phyloP scores from a whole-genome alignment of 2,329 filamentous ascomycete genomes.

The Penicillium sp. region DNA sequence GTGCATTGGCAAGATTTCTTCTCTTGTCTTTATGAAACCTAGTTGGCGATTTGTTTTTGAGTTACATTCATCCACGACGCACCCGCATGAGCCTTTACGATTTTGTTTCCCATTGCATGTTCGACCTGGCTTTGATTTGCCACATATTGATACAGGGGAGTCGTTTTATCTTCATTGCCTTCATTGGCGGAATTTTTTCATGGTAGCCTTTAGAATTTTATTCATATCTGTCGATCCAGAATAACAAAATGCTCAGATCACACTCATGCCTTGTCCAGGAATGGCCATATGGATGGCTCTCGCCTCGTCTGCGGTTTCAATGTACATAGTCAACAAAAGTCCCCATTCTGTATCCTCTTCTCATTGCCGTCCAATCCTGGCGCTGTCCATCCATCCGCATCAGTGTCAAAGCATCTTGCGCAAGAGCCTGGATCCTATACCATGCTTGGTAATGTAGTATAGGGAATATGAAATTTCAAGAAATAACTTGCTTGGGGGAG shows the following conservation, averaged over 20 bases:
- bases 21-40: neutral
- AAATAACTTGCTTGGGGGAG: too few species aligned
- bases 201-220: too few species aligned
- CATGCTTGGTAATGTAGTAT: slow-evolving; percentile 33
- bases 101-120: slow-evolving; percentile 21
- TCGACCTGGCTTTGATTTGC: slow-evolving; percentile 12
- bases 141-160: neutral
- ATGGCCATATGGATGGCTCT: too few species aligned
- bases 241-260: too few species aligned
- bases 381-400: slow-evolving; percentile 37
- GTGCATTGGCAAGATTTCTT: neutral
- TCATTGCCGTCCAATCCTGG: slow-evolving; percentile 30
- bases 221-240: too few species aligned
- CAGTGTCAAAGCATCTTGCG: slow-evolving; percentile 29
- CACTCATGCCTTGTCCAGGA: too few species aligned
- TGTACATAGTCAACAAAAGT: slow-evolving; percentile 25
- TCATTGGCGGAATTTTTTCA: slow-evolving; percentile 13
- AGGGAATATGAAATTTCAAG: too few species aligned
- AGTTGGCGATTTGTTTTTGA: slow-evolving; percentile 10
- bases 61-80: slow-evolving; percentile 26
- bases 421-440: slow-evolving; percentile 27
- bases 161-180: slow-evolving; percentile 2
- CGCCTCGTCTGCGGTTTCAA: too few species aligned
- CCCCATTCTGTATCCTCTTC: slow-evolving; percentile 25
- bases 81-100: slow-evolving; percentile 28